Base-by-base conservation (phyloP, 805 yeast species). In the Cyberlindnera mycetangii region DNA sequence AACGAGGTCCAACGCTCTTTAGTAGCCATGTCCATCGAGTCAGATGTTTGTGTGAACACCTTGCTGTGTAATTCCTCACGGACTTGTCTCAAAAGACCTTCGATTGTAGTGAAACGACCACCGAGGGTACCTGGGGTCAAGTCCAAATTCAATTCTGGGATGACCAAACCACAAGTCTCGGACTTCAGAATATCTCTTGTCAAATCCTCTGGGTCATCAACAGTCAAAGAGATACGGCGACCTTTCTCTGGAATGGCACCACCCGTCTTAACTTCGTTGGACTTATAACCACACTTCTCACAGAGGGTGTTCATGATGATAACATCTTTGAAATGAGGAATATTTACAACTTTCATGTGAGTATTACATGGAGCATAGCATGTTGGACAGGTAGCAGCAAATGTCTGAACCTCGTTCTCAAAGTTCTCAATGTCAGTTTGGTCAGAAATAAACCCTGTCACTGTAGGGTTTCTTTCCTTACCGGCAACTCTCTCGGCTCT, bases 321-420 rank as follows among this genome's bases (percentile, higher is more conserved):
- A 32, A 93, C 99, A 54, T 93, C 98, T 69, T 92, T 90, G 77
- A 93, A 93, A 68, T 93, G 98, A 17, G 99, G 99, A 54, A 93
- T 93, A 64, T 89, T 83, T 18, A 93, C 96, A 31, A 89, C 79
- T 70, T 93, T 93, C 99, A 93, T 93, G 62, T 90, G 95, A 3
- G 99, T 93, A 44, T 81, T 87, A 65, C 96, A 86, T 11, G 82
- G 79, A 45, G 76, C 77, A 54, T 74, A 78, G 67, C 99, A 93
- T 16, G 93, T 78, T 8, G 98, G 92, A 67, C 99, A 93, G 9
- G 96, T 78, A 4, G 97, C 96, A 34, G 75, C 74, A 71, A 93
- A 93, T 8, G 92, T 83, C 67, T 93, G 98, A 18, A 93, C 96
- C 66, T 93, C 99, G 55, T 86, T 88, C 43, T 76, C 76, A 58